Conservation (phyloP, 352 stramenopile species). For the Phytophthora foliorum region DNA sequence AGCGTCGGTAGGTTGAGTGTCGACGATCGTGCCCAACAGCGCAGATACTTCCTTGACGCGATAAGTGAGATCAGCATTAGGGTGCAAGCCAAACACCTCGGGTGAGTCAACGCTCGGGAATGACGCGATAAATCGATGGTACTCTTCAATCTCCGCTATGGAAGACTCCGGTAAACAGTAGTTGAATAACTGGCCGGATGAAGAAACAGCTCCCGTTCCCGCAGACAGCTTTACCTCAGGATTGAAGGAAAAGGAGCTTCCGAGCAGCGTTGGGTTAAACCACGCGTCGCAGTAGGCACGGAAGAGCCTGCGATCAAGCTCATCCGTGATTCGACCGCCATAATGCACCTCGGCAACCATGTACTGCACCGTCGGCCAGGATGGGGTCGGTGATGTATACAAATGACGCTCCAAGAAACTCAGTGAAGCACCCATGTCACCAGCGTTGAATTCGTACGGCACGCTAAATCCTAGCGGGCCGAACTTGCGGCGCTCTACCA, state of each 20-base stretch:
- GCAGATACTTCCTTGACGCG: slow-evolving; percentile 79
- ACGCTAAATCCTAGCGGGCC: slow-evolving; percentile 75
- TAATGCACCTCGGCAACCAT: slow-evolving; percentile 89
- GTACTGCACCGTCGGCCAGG: slow-evolving; percentile 83
- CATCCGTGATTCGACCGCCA: slow-evolving; percentile 82
- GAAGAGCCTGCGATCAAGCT: slow-evolving; percentile 82
- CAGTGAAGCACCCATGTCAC: slow-evolving; percentile 71
- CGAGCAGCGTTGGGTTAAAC: slow-evolving; percentile 72
- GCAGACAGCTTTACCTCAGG: slow-evolving; percentile 56
- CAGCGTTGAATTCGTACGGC: slow-evolving; percentile 85
- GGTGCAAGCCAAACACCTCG: slow-evolving; percentile 85
- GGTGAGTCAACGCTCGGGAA: slow-evolving; percentile 82
- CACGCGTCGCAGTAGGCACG: slow-evolving; percentile 79
- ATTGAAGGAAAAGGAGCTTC: slow-evolving; percentile 75
- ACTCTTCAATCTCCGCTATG: slow-evolving; percentile 68
- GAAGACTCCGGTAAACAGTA: slow-evolving; percentile 62
- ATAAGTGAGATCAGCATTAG: slow-evolving; percentile 84
- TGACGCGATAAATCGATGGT: slow-evolving; percentile 61
- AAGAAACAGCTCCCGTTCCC: slow-evolving; percentile 16
- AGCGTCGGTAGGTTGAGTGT: slow-evolving; percentile 74
- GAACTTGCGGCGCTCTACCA: slow-evolving; percentile 83
- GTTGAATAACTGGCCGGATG: slow-evolving; percentile 49
- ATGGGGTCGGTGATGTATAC: slow-evolving; percentile 61
- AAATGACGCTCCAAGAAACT: slow-evolving; percentile 81
- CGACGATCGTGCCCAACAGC: slow-evolving; percentile 67